Evolutionary conservation across 352 stramenopile species (phyloP), one percentile per base, ranked within the genome.

Genomic region (Lagenidium giganteum): DNA sequence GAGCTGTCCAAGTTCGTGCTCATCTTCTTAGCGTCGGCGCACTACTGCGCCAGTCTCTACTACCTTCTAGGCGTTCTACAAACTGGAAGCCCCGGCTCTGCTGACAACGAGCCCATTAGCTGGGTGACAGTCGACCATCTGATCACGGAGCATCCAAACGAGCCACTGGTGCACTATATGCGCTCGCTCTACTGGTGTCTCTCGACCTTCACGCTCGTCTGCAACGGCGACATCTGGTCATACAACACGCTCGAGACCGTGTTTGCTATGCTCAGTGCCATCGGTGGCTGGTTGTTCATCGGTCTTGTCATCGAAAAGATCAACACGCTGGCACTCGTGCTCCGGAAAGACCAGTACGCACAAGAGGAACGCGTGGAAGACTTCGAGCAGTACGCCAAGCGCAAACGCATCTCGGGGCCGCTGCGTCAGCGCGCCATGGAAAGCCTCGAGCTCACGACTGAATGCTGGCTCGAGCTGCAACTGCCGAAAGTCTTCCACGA

Each of bases 111-210:
- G 18, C n/a, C n/a, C n/a, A n/a, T n/a, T n/a, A 86, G 73, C 28
- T 88, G 76, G 76, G 43, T 87, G 23, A 83, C 54, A 16, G 43
- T 65, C 16, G 76, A 89, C 31, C 40, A 67, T 9, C 62, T 89
- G 24, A 25, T 89, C 2, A 37, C 26, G 2, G 64, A 85, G 25
- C 67, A 86, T 23, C 73, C 76, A 4, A 39, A 83, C 23, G 62
- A 67, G 7, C 43, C 63, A 0, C 36, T 59, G 1, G 54, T 85
- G 17, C 70, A 85, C 44, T 89, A 89, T 45, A 76, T 87, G 51
- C 76, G 76, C 31, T 53, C 73, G 14, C 70, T 89, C 51, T 89
- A 89, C 22, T 89, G 76, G 76, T 87, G 66, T 25, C 58, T 89
- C 13, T 84, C 70, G 0, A 68, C 76, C 35, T 89, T 89, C 36